phyloP scores from a whole-genome alignment of 345 rosid species.

The Eucalyptus leucophloia region DNA sequence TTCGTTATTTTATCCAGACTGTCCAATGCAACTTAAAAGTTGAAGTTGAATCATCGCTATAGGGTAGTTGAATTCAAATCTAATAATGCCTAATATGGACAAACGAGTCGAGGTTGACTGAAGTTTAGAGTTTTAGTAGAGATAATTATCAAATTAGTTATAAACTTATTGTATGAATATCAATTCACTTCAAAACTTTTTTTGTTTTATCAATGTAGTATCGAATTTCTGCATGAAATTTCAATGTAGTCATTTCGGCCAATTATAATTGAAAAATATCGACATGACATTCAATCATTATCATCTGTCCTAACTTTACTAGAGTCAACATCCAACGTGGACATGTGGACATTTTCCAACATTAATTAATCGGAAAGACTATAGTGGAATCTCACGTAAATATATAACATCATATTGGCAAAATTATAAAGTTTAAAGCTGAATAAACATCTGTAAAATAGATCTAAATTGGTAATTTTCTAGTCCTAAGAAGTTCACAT shows the following conservation, averaged over 20 bases:
- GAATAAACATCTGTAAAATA: rapidly evolving
- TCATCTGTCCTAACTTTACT: background rate
- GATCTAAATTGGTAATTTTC: background rate
- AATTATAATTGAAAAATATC: rapidly evolving
- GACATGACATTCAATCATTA: rapidly evolving
- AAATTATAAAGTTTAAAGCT: background rate
- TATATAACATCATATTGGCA: background rate
- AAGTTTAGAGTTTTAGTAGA: background rate
- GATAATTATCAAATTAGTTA: too few species aligned
- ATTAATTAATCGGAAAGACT: too few species aligned
- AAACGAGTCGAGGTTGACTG: too few species aligned
- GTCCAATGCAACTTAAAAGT: rapidly evolving
- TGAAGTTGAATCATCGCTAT: background rate
- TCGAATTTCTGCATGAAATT: rapidly evolving
- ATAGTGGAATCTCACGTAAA: background rate
- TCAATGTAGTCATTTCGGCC: rapidly evolving
- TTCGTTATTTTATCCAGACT: too few species aligned
- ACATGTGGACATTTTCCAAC: background rate
- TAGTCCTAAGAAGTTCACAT: background rate
- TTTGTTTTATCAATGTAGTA: background rate
- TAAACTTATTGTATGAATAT: too few species aligned
- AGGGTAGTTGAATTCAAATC: background rate
- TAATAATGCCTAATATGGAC: background rate
- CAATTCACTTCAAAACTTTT: background rate
- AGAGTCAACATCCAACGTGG: background rate